A percentile compares a stretch with the other conserved stretches of the same genome.
These are phyloP conservation scores for Saturnispora mendoncae DNA, from an alignment of 805 yeast genomes.

Conservation along the genomic window DNA sequence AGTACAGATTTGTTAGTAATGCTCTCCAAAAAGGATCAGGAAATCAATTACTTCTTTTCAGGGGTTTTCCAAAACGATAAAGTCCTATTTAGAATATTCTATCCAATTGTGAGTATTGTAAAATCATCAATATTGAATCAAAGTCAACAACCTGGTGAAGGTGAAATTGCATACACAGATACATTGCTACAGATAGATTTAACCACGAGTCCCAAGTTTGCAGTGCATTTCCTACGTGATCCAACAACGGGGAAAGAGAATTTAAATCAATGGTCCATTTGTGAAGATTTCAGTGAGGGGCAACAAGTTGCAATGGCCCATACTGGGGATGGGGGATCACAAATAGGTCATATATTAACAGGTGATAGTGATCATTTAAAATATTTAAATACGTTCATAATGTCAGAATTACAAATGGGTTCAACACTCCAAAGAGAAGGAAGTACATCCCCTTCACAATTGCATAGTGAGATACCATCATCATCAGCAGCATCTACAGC, in stretches of 20 bases:
- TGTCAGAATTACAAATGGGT: conserved; percentile 14
- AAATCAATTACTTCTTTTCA: conserved; percentile 69
- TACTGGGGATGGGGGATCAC: conserved; percentile 47
- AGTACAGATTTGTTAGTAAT: conserved; percentile 66
- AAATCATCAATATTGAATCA: conserved; percentile 48
- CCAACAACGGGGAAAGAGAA: conserved; percentile 36
- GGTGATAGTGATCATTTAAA: conserved; percentile 36
- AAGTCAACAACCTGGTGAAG: conserved; percentile 18
- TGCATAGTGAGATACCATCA: background rate
- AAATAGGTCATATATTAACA: conserved; percentile 59
- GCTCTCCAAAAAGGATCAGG: conserved; percentile 59
- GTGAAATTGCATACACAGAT: conserved; percentile 32
- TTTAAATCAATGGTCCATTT: conserved; percentile 65
- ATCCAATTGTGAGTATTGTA: conserved; percentile 51
- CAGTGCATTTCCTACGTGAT: conserved; percentile 61
- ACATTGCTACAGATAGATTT: conserved; percentile 28
- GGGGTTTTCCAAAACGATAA: conserved; percentile 61
- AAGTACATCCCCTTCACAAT: background rate
- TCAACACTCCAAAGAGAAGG: background rate
- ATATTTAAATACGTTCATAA: conserved; percentile 27
- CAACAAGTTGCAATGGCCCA: conserved; percentile 69
- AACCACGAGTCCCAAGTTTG: conserved; percentile 61
- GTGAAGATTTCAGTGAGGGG: conserved; percentile 79
- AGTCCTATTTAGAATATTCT: conserved; percentile 64
- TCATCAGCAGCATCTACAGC: conserved; percentile 10